Evolutionary conservation across 345 rosid genomes (phyloP), one percentile per base, ranked within the genome.

Genomic region (Linum trigynum): DNA sequence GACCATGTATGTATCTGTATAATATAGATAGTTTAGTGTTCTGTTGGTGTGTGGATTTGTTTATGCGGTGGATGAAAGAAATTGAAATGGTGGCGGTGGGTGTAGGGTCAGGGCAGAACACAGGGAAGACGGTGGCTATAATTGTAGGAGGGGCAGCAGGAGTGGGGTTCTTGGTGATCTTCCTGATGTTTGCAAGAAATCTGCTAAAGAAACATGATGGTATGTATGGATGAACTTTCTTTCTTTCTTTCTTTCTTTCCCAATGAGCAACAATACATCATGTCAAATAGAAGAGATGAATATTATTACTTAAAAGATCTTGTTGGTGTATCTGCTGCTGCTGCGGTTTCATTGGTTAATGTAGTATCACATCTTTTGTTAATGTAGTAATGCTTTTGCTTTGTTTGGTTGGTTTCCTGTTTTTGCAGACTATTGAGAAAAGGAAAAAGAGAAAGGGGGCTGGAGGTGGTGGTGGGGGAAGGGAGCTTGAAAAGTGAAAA

Each of bases 61-160:
- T 39, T 72, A 51, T 23, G 32, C 1, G 32, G 23, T 17, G 61
- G 7, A 37, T 57, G 61, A 10, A 38, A 55, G 69, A 71, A 75
- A 23, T 23, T 23, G 32, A 23, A 23, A 23, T 23, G 32, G 32
- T 23, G 32, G 32, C 1, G 32, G 32, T 48, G 62, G 76, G 61
- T 70, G 71, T 56, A 79, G 85, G 80, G 65, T 66, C 89, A 69
- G 88, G 85, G 71, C 87, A 78, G 65, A 85, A 72, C 64, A 76
- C 97, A 55, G 92, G 92, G 35, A 94, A 86, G 81, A 88, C 97
- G 11, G 99, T 90, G 84, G 99, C 99, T 74, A 90, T 94, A 70
- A 88, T 94, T 76, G 67, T 94, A 62, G 99, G 99, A 79, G 97
- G 99, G 66, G 92, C 89, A 59, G 96, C 89, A 66, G 96, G 85